A percentile compares a stretch with the other conserved stretches of the same genome.
phyloP scores from a whole-genome alignment of 371 early-diverging fungal genomes.

The Apophysomyces sp. region DNA sequence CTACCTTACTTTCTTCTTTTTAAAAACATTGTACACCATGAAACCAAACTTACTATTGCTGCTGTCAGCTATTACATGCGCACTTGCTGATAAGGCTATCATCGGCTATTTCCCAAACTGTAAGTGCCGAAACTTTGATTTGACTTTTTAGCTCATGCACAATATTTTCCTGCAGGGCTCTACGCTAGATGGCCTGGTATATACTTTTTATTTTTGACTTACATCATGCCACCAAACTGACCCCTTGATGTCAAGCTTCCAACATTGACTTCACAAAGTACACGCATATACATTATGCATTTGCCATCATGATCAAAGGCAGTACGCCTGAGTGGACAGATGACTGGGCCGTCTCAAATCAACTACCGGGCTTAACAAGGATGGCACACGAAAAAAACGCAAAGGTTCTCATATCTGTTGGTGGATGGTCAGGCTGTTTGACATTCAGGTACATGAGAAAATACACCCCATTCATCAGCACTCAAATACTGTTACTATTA shows the following conservation, averaged over 20 bases:
- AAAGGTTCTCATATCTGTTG: conserved; percentile 55
- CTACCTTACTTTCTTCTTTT: not conserved
- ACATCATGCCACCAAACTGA: not conserved
- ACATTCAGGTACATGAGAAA: conserved; percentile 48
- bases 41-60: not conserved
- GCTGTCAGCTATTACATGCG: not conserved
- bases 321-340: conserved; percentile 36
- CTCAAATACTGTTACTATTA: conserved; percentile 8
- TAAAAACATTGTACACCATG: not conserved
- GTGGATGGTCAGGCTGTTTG: conserved; percentile 77
- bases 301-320: conserved; percentile 31
- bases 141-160: not conserved
- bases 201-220: not conserved
- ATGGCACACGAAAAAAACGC: conserved; percentile 43
- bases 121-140: conserved; percentile 12
- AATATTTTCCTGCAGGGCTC: conserved; percentile 18
- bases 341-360: conserved; percentile 5
- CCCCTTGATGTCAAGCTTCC: conserved; percentile 10
- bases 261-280: conserved; percentile 44
- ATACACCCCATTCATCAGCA: not conserved
- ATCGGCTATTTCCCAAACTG: conserved; percentile 45
- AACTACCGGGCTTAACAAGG: conserved; percentile 34
- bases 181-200: conserved; percentile 26
- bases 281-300: conserved; percentile 63
- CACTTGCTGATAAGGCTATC: conserved; percentile 18